Evolutionary conservation across 192 early-diverging fungal species (phyloP), one percentile per base, ranked within the genome.

Genomic region (Umbelopsis vinacea): DNA sequence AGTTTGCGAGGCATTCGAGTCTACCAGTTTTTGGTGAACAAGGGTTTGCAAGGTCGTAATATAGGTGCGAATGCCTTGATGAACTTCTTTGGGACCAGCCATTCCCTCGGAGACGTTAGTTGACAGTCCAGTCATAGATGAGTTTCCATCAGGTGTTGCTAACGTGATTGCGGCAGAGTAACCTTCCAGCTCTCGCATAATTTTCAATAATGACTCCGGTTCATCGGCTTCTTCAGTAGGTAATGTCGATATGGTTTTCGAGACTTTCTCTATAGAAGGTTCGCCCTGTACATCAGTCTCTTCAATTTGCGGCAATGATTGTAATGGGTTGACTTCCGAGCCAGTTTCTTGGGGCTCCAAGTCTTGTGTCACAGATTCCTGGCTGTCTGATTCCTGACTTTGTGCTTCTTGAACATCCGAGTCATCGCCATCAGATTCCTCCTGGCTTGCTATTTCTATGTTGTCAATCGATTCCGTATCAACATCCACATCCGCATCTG

Each of bases 21-120:
- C 57, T 6, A 37, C 14, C 29, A 63, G 11, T 29, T 63, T 29
- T 37, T 63, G 57, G 9, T 37, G 26, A 0, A 63, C 57, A 4
- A 63, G 19, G 19, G 57, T 29, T 37, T 63, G 57, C 33, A 63
- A 35, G 11, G 33, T 63, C 14, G 29, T 35, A 4, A 63, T 35
- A 17, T 63, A 63, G n/a, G 15, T 63, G 33, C 26, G 26, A 35
- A 63, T 29, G 33, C 57, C 33, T 11, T 33, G 8, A 17, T 63
- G 57, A 19, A 63, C 17, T n/a, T 63, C 10, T 63, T 63, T 63
- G 26, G 57, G 57, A 19, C 15, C 57, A 37, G 26, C 33, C 57
- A 37, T 37, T n/a, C 15, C 12, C 37, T 63, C 57, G 2, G 57
- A 37, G 26, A 15, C 15, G 37, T 63, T 29, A 6, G 3, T 37